These are phyloP conservation scores for Eragrostis nindensis DNA, from an alignment of 176 grass and related monocot species.

Conservation along the genomic window DNA sequence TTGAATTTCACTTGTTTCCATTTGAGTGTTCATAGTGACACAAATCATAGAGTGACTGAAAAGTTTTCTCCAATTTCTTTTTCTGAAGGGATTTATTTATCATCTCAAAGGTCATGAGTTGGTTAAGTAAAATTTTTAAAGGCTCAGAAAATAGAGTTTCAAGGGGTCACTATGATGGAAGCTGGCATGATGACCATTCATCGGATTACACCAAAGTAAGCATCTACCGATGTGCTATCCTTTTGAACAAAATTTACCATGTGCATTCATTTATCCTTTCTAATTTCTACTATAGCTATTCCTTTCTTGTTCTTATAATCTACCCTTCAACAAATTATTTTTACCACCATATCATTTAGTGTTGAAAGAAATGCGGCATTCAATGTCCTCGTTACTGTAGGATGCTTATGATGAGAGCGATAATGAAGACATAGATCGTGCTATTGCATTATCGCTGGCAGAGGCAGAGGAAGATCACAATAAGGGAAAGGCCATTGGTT, in stretches of 20 bases:
- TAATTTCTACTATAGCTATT: slow-evolving; percentile 3
- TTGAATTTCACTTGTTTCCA: neutral
- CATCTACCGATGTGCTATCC: neutral
- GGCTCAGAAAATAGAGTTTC: slow-evolving; percentile 78
- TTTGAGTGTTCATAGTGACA: neutral
- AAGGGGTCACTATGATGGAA: slow-evolving; percentile 72
- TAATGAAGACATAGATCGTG: slow-evolving; percentile 85
- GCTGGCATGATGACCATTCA: slow-evolving; percentile 47
- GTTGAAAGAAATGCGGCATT: slow-evolving; percentile 4
- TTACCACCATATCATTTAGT: too few species aligned
- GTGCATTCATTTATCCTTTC: slow-evolving; percentile 1
- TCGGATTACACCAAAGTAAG: slow-evolving; percentile 43
- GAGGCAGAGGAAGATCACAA: slow-evolving; percentile 74
- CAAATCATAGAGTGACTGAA: neutral
- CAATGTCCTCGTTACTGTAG: slow-evolving; percentile 38
- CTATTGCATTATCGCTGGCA: slow-evolving; percentile 85
- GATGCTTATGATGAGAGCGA: slow-evolving; percentile 47
- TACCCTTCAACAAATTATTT: too few species aligned
- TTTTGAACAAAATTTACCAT: slow-evolving; percentile 11
- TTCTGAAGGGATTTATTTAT: slow-evolving; percentile 30
- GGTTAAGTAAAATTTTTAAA: slow-evolving; percentile 80
- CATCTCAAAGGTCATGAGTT: slow-evolving; percentile 58
- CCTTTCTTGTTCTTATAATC: neutral
- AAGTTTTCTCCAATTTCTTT: slow-evolving; percentile 7
- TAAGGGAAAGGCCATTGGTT: slow-evolving; percentile 82